These are phyloP conservation scores for Fusarium scirpi DNA, from an alignment of 2,329 filamentous ascomycete species.

Conservation along the genomic window DNA sequence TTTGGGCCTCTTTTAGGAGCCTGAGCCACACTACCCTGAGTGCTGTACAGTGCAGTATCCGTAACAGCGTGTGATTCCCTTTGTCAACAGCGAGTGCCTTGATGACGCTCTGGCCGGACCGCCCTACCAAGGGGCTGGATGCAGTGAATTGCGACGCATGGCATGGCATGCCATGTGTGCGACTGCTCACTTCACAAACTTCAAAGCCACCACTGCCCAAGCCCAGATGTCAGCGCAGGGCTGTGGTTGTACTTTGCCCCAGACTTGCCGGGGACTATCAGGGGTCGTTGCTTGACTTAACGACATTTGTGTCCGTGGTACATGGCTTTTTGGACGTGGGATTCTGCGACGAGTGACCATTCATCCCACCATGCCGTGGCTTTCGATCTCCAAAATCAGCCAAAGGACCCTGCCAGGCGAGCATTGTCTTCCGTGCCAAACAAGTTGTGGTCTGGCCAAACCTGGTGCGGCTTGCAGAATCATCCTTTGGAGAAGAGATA, in stretches of 20 bases:
- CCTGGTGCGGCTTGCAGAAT: constrained; percentile 39
- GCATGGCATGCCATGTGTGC: constrained; percentile 15
- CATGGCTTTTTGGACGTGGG: constrained; percentile 27
- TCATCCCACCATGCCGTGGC: constrained; percentile 34
- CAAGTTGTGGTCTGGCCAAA: constrained; percentile 21
- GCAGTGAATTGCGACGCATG: constrained; percentile 20
- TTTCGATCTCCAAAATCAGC: constrained; percentile 25
- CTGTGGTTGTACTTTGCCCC: constrained; percentile 43
- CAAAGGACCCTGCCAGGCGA: constrained; percentile 37
- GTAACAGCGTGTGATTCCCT: constrained; percentile 20
- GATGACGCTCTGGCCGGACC: constrained; percentile 38
- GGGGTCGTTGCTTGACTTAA: constrained; percentile 40
- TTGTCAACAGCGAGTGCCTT: constrained; percentile 17
- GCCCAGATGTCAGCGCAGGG: constrained; percentile 43
- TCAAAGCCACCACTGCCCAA: constrained; percentile 40
- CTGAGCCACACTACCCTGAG: constrained; percentile 38
- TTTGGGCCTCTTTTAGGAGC: constrained; percentile 37
- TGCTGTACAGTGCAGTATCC: not conserved
- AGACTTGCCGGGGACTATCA: constrained; percentile 41
- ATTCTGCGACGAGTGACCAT: constrained; percentile 26
- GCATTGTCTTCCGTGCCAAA: constrained; percentile 18
- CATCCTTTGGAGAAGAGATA: constrained; percentile 45
- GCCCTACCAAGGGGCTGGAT: constrained; percentile 41
- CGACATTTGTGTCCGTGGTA: constrained; percentile 31
- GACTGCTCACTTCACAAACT: constrained; percentile 38